Conservation (phyloP, 1,284 basidiomycete genomes). For the Trametes sp. region DNA sequence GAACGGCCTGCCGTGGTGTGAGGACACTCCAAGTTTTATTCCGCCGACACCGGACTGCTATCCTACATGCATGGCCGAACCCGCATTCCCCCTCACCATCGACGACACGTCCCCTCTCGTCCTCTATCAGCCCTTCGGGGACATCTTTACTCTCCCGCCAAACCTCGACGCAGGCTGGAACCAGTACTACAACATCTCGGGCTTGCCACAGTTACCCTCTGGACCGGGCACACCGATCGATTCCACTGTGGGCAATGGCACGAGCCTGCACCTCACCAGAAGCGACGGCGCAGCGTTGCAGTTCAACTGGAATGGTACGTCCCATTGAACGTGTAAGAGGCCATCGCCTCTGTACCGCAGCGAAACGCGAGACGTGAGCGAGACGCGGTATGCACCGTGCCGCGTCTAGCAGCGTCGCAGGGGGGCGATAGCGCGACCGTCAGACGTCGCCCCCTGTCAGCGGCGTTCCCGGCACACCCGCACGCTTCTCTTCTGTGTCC, state of each 20-base stretch:
- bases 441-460: conserved; percentile 13
- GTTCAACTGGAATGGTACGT: conserved; percentile 68
- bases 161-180: conserved; percentile 66
- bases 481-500: conserved; percentile 12
- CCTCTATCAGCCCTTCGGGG: conserved; percentile 63
- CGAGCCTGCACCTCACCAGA: conserved; percentile 66
- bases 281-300: conserved; percentile 60
- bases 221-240: conserved; percentile 25
- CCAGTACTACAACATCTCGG: conserved; percentile 59
- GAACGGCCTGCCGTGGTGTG: not conserved
- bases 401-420: conserved; percentile 6
- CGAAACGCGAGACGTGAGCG: not conserved
- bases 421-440: conserved; percentile 9
- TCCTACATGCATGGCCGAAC: conserved; percentile 55
- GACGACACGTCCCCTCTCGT: conserved; percentile 74
- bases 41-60: not conserved
- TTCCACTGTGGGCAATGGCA: conserved; percentile 58
- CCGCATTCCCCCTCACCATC: conserved; percentile 57
- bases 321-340: not conserved
- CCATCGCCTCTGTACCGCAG: conserved; percentile 2
- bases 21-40: not conserved
- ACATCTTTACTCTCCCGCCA: conserved; percentile 58
- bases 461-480: conserved; percentile 13
- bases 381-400: not conserved
- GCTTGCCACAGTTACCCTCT: conserved; percentile 48